Percentiles rank a stretch among this genome's conserved stretches.
Evolutionary conservation across 768 basidiomycete genomes (phyloP).

Genomic region (Guyanaporus albipodus): DNA sequence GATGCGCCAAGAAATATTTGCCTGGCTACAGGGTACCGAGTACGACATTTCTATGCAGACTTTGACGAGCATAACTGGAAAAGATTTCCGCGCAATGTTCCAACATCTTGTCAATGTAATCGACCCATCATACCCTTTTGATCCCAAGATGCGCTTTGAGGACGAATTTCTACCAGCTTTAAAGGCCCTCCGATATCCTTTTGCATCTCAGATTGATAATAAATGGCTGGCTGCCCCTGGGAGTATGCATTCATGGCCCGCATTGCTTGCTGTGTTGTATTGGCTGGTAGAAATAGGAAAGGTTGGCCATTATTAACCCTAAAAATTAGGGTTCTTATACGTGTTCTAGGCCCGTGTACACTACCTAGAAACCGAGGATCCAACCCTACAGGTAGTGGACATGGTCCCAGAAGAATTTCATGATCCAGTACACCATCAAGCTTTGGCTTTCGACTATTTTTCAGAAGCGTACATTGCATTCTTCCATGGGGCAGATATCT

Average conservation of each 20-base stretch:
- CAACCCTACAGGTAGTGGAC: conserved; percentile 59
- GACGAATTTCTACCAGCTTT: conserved; percentile 80
- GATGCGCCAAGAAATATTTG: conserved; percentile 73
- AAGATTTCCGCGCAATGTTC: conserved; percentile 85
- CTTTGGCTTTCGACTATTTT: conserved; percentile 74
- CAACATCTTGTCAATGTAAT: conserved; percentile 67
- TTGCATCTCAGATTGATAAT: conserved; percentile 69
- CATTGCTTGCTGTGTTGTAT: conserved; percentile 80
- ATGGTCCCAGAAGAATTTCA: conserved; percentile 73
- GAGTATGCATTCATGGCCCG: conserved; percentile 90
- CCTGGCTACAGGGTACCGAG: conserved; percentile 62
- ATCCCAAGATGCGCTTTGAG: conserved; percentile 57
- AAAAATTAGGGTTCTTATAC: neutral
- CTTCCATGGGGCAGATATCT: conserved; percentile 63
- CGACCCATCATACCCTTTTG: conserved; percentile 65
- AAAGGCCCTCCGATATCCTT: conserved; percentile 79
- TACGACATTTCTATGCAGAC: conserved; percentile 67
- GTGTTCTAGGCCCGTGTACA: conserved; percentile 30
- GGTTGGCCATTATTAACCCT: conserved; percentile 42
- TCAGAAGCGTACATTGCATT: conserved; percentile 64
- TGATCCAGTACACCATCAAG: conserved; percentile 67
- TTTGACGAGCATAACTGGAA: conserved; percentile 74
- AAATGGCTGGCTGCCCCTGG: conserved; percentile 88
- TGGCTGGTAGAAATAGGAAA: conserved; percentile 89
- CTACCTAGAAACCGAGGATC: conserved; percentile 61